These are phyloP conservation scores for Arachis hypogaea DNA, from an alignment of 306 rosid genomes.

Conservation along the genomic window DNA sequence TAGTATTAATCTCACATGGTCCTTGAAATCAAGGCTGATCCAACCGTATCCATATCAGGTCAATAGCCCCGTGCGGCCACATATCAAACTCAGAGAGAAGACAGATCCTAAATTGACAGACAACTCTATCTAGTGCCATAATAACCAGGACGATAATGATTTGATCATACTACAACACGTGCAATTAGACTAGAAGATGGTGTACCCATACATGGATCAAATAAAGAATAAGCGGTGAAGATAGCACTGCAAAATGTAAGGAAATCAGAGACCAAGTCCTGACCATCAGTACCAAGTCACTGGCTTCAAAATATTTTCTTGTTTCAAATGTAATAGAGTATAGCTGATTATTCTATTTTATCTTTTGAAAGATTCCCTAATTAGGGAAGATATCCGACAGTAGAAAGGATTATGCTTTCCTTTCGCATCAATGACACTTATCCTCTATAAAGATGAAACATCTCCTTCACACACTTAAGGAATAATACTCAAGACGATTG, in stretches of 20 bases:
- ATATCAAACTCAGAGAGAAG: constrained; percentile 29
- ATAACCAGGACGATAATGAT: constrained; percentile 2
- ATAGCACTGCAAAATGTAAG: not conserved
- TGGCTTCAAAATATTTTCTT: not conserved
- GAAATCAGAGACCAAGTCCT: constrained; percentile 63
- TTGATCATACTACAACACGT: constrained; percentile 21
- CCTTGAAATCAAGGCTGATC: constrained; percentile 25
- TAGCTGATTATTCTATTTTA: not conserved
- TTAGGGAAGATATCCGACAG: too few species aligned
- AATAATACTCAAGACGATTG: too few species aligned
- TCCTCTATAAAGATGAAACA: too few species aligned
- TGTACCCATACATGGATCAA: constrained; percentile 4
- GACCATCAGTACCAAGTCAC: not conserved
- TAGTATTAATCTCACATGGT: constrained; percentile 23
- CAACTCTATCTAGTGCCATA: constrained; percentile 23
- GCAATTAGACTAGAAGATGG: constrained; percentile 2
- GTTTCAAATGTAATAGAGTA: constrained; percentile 20
- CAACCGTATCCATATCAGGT: constrained; percentile 10
- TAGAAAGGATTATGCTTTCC: too few species aligned
- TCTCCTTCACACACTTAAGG: too few species aligned
- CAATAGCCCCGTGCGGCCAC: not conserved
- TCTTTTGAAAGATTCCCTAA: not conserved
- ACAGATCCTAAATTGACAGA: constrained; percentile 13
- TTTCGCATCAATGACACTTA: too few species aligned
- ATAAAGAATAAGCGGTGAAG: constrained; percentile 13